Evolutionary conservation across 108 stramenopile genomes (phyloP), one percentile per base, ranked within the genome.

Genomic region (Nannochloropsis salina): DNA sequence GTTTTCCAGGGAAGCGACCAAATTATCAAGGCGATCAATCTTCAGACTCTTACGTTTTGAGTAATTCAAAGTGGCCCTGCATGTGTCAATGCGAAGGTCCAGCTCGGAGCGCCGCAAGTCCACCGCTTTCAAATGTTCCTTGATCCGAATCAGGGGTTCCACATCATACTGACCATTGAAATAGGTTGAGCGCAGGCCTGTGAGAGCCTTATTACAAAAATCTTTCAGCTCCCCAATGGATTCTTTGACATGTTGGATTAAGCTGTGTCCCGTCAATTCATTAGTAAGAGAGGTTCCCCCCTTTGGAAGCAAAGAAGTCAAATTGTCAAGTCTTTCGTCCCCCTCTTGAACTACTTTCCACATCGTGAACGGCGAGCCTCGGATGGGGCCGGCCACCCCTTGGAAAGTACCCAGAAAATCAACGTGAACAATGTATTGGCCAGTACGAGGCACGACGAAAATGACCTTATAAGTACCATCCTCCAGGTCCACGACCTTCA

Each of bases 401-500:
- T 88, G 44, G 79, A 94, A 94, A 6, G 94, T 94, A 2, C 95
- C 95, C n/a, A 81, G 79, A 89, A 94, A 95, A 8, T 87, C 87
- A n/a, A 95, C 92, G 31, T 86, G 43, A 44, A 95, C 83, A 9
- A 44, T 80, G 88, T 92, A 93, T 9, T 47, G 42, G 4, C 94
- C 95, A n/a, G 90, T 82, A 12, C 84, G 42, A 10, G 91, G 91
- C 9, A 92, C 89, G 3, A 80, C 88, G 86, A 89, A 94, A 6
- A 89, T 84, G 2, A 94, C 93, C 18, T 83, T 41, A 88, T 94
- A 94, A 42, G 93, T 91, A 18, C 94, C 95, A 84, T 95, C 93
- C 44, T 83, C 44, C 6, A 91, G 88, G 43, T 92, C 91, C 84
- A 82, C 42, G 5, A 88, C 31, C 45, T 42, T 43, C 44, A 41